Conservation (phyloP, 176 grass and related monocot species). For the Oryza brachyantha region DNA sequence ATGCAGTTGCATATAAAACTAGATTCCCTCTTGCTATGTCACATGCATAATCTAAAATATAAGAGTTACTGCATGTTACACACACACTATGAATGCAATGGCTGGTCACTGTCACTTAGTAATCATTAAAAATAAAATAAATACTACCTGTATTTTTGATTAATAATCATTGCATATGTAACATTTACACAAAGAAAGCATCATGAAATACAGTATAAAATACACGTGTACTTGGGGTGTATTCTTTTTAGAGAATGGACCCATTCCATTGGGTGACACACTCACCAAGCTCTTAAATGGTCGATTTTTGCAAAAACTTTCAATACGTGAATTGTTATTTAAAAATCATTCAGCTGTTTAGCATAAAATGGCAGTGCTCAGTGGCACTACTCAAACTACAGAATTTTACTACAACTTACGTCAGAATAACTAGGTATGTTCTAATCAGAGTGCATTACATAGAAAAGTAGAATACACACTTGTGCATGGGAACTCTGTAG, state of each 20-base stretch:
- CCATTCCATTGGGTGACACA: too few relatives aligned
- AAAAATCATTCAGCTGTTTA: too few relatives aligned
- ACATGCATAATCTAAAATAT: not conserved
- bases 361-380: not conserved
- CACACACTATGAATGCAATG: constrained; percentile 5
- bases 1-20: not conserved
- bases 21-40: not conserved
- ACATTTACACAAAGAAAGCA: not conserved
- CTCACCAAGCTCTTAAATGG: too few relatives aligned
- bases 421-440: not conserved
- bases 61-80: not conserved
- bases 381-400: not conserved
- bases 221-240: not conserved
- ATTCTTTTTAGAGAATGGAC: too few relatives aligned
- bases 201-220: not conserved
- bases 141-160: not conserved
- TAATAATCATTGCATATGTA: not conserved
- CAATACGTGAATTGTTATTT: too few relatives aligned
- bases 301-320: too few relatives aligned
- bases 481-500: not conserved
- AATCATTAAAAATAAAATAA: constrained; percentile 1
- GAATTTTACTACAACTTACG: not conserved
- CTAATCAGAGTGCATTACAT: not conserved
- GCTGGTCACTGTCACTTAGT: not conserved
- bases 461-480: not conserved